Evolutionary conservation across 148 eudicot genomes (phyloP).

Genomic region (Vaccinium darrowii): DNA sequence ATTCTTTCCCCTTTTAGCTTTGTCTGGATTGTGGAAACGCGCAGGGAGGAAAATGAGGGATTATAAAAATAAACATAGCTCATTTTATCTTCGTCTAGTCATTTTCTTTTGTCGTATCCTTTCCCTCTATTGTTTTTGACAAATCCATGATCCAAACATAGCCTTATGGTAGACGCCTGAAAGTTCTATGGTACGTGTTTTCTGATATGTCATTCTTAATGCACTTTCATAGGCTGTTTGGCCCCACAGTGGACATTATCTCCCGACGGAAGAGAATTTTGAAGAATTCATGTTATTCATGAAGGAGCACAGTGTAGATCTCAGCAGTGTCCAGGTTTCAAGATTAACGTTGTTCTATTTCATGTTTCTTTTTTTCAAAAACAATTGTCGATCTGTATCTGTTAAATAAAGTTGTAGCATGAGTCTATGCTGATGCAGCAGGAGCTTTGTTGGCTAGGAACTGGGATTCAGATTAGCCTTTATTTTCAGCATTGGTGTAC

Average conservation of each 20-base stretch:
- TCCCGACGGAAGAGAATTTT: slow-evolving; percentile 80
- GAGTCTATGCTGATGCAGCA: background rate
- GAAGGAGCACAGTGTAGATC: slow-evolving; percentile 47
- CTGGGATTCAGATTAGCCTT: background rate
- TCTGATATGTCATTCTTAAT: background rate
- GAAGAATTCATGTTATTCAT: slow-evolving; percentile 66
- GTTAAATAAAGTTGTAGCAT: background rate
- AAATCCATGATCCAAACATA: background rate
- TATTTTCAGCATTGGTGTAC: background rate
- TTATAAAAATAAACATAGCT: background rate
- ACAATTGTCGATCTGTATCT: background rate
- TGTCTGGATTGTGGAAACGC: background rate
- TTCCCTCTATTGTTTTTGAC: background rate
- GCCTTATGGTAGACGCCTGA: background rate
- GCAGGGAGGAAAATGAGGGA: background rate
- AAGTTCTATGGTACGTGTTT: background rate
- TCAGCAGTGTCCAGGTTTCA: slow-evolving; percentile 51
- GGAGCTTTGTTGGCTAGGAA: background rate
- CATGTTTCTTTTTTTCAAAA: no score
- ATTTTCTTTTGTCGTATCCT: background rate
- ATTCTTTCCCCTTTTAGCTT: background rate
- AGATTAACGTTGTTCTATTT: background rate
- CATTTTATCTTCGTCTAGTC: background rate
- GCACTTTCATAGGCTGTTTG: slow-evolving; percentile 56
- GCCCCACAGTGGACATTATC: slow-evolving; percentile 94